Base-by-base conservation (phyloP, 352 stramenopile species). In the Globisporangium middletonii region DNA sequence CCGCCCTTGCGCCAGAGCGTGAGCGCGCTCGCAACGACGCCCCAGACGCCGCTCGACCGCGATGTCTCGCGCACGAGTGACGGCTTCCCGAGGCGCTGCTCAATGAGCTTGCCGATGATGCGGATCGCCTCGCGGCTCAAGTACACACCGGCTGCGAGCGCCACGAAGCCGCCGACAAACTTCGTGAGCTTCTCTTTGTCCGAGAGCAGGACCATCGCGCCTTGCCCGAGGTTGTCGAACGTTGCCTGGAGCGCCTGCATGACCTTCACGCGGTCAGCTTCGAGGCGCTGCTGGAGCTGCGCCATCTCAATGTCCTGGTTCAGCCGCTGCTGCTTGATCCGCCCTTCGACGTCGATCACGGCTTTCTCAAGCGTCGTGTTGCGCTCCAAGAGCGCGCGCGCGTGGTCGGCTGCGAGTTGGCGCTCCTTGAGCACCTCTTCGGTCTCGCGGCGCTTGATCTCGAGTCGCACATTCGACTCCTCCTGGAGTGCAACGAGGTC, bases 281-380 rank as follows among this genome's bases (percentile, higher is more conserved):
- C 77, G 7, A 88, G 74, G 28, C 73, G 61, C 46, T 85, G 69
- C 13, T 77, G 63, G 6, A 90, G 63, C 51, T 88, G 76, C 3
- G 67, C 72, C 71, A 84, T 85, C 50, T 88, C 78, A 53, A 90
- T 90, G 50, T 88, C 80, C 44, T 85, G 72, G 51, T 90, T 89
- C 38, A 75, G 35, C 3, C 80, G 76, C 57, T 91, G 77, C 57
- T 91, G 80, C 41, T 68, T 71, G 58, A 90, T 90, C 1, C 80
- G 68, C 0, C 76, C 78, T 45, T 88, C 76, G 13, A 86, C 71
- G 51, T 88, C 75, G 41, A 91, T 82, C 9, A 62, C 65, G 1
- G 77, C 77, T 50, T 86, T 86, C 44, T 81, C 69, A 0, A 88
- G 53, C 42, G 73, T 84, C 48, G 77, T 84, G 58, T 88, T 88